phyloP scores from a whole-genome alignment of 495 filamentous ascomycete genomes.

The Hapsidospora chrysogenum region DNA sequence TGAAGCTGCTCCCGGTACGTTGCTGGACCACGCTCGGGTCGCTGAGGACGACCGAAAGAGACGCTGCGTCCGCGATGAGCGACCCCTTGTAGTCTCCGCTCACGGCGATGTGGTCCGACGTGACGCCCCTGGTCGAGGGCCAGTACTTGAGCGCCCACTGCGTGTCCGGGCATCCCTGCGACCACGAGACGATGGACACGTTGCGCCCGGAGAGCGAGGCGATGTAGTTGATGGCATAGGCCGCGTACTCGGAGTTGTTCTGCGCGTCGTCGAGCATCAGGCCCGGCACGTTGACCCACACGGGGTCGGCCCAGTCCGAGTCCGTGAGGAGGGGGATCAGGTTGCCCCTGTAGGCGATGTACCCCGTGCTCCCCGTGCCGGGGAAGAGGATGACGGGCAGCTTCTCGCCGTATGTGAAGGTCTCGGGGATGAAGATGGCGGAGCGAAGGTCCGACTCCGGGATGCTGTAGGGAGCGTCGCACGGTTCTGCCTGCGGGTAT shows the following conservation, averaged over 20 bases:
- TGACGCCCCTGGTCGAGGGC: slow-evolving; percentile 20
- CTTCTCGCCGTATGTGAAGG: background rate
- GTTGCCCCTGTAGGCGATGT: slow-evolving; percentile 20
- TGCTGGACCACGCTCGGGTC: slow-evolving; percentile 25
- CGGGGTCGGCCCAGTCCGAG: slow-evolving; percentile 18
- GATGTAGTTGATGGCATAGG: slow-evolving; percentile 31
- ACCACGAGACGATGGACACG: slow-evolving; percentile 29
- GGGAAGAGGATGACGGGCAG: slow-evolving; percentile 22
- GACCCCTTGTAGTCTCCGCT: slow-evolving; percentile 32
- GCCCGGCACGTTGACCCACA: slow-evolving; percentile 33
- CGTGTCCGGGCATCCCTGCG: slow-evolving; percentile 26
- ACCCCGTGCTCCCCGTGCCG: slow-evolving; percentile 24
- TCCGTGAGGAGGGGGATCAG: slow-evolving; percentile 23
- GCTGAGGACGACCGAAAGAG: slow-evolving; percentile 11
- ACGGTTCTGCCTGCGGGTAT: background rate
- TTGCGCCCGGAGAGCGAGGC: slow-evolving; percentile 15
- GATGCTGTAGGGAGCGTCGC: background rate
- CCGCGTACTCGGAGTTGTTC: slow-evolving; percentile 22
- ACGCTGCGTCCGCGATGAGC: slow-evolving; percentile 11
- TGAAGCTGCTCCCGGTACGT: slow-evolving; percentile 21
- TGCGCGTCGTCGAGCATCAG: slow-evolving; percentile 23
- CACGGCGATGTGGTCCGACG: slow-evolving; percentile 25
- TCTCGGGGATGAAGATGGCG: background rate
- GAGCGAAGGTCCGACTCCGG: background rate
- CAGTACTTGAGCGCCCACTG: slow-evolving; percentile 40